Base-by-base conservation (phyloP, 2,329 filamentous ascomycete genomes). In the Rugonectria rugulosa region DNA sequence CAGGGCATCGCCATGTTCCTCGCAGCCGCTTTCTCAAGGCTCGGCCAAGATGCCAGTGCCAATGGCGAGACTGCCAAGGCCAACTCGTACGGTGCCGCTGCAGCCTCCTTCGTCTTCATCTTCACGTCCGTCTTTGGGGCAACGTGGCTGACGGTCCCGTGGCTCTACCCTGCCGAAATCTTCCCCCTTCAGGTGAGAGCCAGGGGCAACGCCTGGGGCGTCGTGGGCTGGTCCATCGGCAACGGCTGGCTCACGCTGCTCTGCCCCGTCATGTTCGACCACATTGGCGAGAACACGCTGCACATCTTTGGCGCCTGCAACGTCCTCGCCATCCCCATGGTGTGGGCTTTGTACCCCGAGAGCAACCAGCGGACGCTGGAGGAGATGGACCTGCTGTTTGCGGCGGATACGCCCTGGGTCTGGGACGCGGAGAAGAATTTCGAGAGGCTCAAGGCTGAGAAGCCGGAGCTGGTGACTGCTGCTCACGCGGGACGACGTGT, bases 321-420 rank as follows among this genome's bases (percentile, higher is more conserved):
- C 66, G 72, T 86, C 8, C 70, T 89, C 24, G 81, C 82, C 1
- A 87, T 92, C 5, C 82, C 87, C 1, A 84, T 90, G 73, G 85
- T 91, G 0, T 92, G 87, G 86, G 86, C 87, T 0, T 66, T 92
- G 0, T 92, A 91, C 53, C 89, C 89, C 0, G 89, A 92, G 68
- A 89, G 85, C 3, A 90, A 88, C 66, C 86, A 90, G 69, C 81
- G 89, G 0, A 91, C 88, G 0, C 76, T 92, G 0, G 89, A 92
- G 66, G 88, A 91, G 66, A 91, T 92, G 77, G 86, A 92, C 57
- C 73, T 91, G 0, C 73, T 92, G 0, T 92, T 92, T 62, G 86
- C 88, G 0, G 81, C 85, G 1, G 78, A 86, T 15, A 86, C 80
- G 0, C 83, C 84, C 4, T 91, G 86, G 86, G 81, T 82, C 2